A percentile compares a stretch with the other conserved stretches of the same genome.
phyloP scores from a whole-genome alignment of 306 rosid genomes.

The Neltuma alba region DNA sequence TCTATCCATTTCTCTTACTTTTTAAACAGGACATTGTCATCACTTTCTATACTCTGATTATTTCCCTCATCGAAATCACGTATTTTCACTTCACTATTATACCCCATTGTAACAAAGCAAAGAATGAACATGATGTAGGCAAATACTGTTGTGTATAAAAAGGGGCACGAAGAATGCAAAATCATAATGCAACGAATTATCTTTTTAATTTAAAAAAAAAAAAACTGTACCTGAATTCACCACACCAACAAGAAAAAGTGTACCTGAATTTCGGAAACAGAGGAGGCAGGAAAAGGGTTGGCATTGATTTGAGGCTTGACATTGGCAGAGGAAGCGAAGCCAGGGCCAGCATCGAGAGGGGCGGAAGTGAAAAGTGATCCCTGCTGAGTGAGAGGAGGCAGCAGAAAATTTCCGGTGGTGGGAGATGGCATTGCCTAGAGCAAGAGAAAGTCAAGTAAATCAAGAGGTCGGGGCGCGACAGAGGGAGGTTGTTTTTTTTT shows the following conservation, averaged over 20 bases:
- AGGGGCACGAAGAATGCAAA: neutral
- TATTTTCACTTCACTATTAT: too few species aligned
- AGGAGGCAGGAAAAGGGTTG: constrained; percentile 31
- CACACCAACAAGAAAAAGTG: constrained; percentile 31
- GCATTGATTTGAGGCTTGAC: constrained; percentile 38
- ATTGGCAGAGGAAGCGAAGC: constrained; percentile 36
- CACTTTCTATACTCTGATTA: neutral
- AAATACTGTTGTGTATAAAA: neutral
- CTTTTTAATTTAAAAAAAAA: too few species aligned
- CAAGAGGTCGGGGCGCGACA: neutral
- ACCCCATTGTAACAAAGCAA: neutral
- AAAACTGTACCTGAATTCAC: constrained; percentile 52
- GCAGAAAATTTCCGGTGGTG: constrained; percentile 71
- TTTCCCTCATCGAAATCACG: too few species aligned
- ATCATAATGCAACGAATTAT: neutral
- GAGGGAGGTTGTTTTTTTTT: neutral
- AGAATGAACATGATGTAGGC: neutral
- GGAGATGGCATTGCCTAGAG: constrained; percentile 81
- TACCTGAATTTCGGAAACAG: constrained; percentile 54
- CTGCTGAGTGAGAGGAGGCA: constrained; percentile 40
- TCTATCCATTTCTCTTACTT: too few species aligned
- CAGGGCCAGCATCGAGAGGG: constrained; percentile 39
- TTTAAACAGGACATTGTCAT: neutral
- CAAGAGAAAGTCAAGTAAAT: neutral
- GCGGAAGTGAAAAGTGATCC: constrained; percentile 34